Evolutionary conservation across 2,329 filamentous ascomycete genomes (phyloP), one percentile per base, ranked within the genome.

Genomic region (Thelonectria blattea): DNA sequence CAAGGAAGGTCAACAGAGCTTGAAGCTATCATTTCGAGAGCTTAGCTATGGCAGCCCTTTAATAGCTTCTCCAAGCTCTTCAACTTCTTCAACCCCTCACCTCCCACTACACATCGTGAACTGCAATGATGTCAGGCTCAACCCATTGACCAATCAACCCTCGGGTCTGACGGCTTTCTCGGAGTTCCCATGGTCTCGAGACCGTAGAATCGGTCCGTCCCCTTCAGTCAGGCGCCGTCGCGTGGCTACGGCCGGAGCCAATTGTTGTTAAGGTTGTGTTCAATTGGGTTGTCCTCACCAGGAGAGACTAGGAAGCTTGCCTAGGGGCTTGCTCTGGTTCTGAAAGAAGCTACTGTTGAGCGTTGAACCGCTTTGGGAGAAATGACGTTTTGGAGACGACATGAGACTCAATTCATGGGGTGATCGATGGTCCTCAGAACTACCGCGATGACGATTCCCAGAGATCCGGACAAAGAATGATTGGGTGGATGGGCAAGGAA

Each of bases 151-250:
- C 60, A 65, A 58, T 64, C 15, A 52, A 37, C 32, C 47, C 14
- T 20, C 24, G 15, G 2, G 32, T 14, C 24, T 46, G 34, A 48
- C 58, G 45, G 60, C 24, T 27, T 52, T 41, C 20, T 22, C 45
- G 47, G 47, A 52, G 12, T 18, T 49, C 11, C 22, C 34, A 37
- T 41, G 39, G 62, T 59, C 65, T 61, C 54, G 37, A 60, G 66
- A 69, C 59, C 57, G 51, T 12, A 52, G 58, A 70, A 70, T 70
- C 68, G 68, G 68, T 62, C 65, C 68, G 65, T 69, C 61, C 63
- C 57, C 65, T 32, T 50, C 48, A 46, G 57, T 64, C 59, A 65
- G 50, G 53, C 51, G 64, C 46, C 49, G 50, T 49, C 57, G 52
- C 56, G 62, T 64, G 56, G 46, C 47, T 37, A 22, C n/a, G 37